These are phyloP conservation scores for Trichoderma asperelloides DNA, from an alignment of 495 filamentous ascomycete species.

Conservation along the genomic window DNA sequence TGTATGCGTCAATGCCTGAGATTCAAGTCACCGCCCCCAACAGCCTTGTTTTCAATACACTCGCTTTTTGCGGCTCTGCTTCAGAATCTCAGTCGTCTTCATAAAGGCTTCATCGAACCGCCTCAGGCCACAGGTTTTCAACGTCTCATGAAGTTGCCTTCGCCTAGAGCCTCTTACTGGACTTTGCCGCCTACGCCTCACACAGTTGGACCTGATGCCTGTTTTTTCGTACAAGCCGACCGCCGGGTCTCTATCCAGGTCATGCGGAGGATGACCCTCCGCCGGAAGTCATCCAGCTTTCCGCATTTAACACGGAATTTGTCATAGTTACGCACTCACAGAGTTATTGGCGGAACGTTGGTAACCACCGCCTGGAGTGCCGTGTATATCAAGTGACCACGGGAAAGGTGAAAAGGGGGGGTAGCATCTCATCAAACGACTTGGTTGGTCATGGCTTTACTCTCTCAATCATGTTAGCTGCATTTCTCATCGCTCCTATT, in stretches of 20 bases:
- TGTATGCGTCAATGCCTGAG: neutral
- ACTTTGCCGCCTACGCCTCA: neutral
- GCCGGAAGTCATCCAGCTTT: neutral
- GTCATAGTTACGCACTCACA: neutral
- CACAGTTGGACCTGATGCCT: neutral
- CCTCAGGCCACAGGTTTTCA: neutral
- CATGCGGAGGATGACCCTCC: neutral
- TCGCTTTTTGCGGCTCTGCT: neutral
- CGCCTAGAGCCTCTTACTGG: neutral
- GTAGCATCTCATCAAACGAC: neutral
- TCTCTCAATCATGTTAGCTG: neutral
- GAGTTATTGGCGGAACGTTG: neutral
- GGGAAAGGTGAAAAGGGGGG: neutral
- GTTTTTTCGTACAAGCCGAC: neutral
- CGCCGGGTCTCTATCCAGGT: neutral
- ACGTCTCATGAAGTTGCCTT: neutral
- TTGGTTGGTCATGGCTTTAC: neutral
- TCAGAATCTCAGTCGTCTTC: neutral
- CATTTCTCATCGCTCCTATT: neutral
- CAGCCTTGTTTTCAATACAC: neutral
- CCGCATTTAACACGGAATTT: neutral
- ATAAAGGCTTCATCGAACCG: neutral
- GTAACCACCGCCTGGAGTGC: neutral
- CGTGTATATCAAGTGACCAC: neutral
- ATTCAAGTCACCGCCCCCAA: neutral